Evolutionary conservation across 2,329 filamentous ascomycete genomes (phyloP).

Genomic region (Alternaria dauci): DNA sequence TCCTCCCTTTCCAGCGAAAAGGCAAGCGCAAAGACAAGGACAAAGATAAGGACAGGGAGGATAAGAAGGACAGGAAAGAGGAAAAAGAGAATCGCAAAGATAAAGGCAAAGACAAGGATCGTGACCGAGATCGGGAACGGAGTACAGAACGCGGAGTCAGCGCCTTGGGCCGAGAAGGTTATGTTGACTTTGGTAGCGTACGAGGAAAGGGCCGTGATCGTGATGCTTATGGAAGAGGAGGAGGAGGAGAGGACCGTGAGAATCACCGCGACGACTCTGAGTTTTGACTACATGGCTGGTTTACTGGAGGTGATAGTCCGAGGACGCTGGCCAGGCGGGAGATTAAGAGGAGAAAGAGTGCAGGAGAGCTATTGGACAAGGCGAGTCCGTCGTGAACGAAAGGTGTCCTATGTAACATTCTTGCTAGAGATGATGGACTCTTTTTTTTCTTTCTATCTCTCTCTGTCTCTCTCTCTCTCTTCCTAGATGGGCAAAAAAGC

Average conservation of each 20-base stretch:
- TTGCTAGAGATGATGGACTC: neutral
- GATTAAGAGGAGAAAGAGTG: conserved; percentile 42
- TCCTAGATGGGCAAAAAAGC: no score
- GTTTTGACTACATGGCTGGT: conserved; percentile 51
- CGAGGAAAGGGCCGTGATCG: conserved; percentile 4
- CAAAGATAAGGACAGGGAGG: conserved; percentile 33
- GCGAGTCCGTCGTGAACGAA: conserved; percentile 7
- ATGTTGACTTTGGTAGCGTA: conserved; percentile 3
- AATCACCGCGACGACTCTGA: conserved; percentile 30
- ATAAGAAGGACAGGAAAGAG: conserved; percentile 28
- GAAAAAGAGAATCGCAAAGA: conserved; percentile 26
- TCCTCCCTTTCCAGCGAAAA: conserved; percentile 50
- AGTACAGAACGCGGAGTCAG: conserved; percentile 25
- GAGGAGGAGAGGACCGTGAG: conserved; percentile 6
- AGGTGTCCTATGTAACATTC: neutral
- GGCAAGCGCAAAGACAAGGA: conserved; percentile 45
- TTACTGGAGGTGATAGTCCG: conserved; percentile 33
- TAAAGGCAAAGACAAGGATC: conserved; percentile 27
- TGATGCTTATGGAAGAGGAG: neutral
- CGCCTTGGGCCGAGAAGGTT: conserved; percentile 31
- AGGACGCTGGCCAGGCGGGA: conserved; percentile 27
- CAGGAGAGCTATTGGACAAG: conserved; percentile 37
- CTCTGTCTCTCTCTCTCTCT: no score
- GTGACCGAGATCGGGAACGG: conserved; percentile 3
- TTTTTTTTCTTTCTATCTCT: neutral